Evolutionary conservation across 306 rosid species (phyloP).

Genomic region (Cucumis melo): DNA sequence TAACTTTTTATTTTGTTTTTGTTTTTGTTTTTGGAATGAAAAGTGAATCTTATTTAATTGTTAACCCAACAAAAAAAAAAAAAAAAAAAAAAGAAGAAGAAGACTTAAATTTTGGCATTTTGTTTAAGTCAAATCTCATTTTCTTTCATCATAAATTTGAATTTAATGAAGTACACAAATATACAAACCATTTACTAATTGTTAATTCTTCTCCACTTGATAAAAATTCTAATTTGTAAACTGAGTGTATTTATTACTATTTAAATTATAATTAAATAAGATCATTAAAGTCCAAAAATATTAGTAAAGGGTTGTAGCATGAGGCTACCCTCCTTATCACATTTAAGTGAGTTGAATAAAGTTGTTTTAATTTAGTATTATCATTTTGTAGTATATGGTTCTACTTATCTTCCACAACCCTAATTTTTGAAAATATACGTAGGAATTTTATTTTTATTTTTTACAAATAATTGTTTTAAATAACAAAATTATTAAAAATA

Average conservation of each 20-base stretch:
- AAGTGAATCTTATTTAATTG: background rate
- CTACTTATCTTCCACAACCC: background rate
- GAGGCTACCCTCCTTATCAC: background rate
- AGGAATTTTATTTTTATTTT: background rate
- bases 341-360: background rate
- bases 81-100: too few species aligned
- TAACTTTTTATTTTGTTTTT: too few species aligned
- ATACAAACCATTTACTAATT: background rate
- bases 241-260: background rate
- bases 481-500: too few species aligned
- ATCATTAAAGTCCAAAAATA: background rate
- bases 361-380: background rate
- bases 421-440: background rate
- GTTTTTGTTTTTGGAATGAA: too few species aligned
- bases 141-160: background rate
- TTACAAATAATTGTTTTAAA: too few species aligned
- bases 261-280: background rate
- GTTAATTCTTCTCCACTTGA: background rate
- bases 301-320: background rate
- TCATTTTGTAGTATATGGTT: background rate
- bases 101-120: background rate
- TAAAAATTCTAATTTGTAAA: background rate
- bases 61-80: too few species aligned
- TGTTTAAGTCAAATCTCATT: background rate
- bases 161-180: background rate